phyloP scores from a whole-genome alignment of 768 basidiomycete species.

The Lentinula sp. region DNA sequence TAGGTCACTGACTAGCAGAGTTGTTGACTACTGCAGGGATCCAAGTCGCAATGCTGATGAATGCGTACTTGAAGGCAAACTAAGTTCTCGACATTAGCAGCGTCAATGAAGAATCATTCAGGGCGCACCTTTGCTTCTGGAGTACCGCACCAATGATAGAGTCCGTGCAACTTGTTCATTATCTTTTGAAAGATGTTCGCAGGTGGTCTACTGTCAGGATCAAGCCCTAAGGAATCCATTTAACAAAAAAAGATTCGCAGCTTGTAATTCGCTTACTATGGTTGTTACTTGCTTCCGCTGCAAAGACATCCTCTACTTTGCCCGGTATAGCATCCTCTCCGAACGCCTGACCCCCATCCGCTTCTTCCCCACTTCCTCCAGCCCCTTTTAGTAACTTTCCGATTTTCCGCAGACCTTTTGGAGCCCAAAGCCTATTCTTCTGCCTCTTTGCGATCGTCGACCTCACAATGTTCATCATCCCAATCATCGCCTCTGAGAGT shows the following conservation, averaged over 20 bases:
- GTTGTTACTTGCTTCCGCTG: slow-evolving; percentile 1
- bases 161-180: slow-evolving; percentile 24
- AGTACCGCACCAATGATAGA: slow-evolving; percentile 34
- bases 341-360: slow-evolving; percentile 20
- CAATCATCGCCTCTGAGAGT: slow-evolving; percentile 28
- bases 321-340: slow-evolving; percentile 11
- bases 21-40: slow-evolving; percentile 35
- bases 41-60: slow-evolving; percentile 46
- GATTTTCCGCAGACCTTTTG: slow-evolving; percentile 32
- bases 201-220: slow-evolving; percentile 45
- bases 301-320: slow-evolving; percentile 13
- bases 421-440: slow-evolving; percentile 40
- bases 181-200: slow-evolving; percentile 33
- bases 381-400: slow-evolving; percentile 1
- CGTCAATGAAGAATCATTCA: neutral
- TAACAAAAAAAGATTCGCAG: neutral
- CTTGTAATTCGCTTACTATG: neutral
- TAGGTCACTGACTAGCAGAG: slow-evolving; percentile 32
- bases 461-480: slow-evolving; percentile 28
- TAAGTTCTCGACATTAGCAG: slow-evolving; percentile 9
- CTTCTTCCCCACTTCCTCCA: slow-evolving; percentile 22
- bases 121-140: slow-evolving; percentile 31
- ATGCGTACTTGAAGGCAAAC: slow-evolving; percentile 46
- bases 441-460: slow-evolving; percentile 30
- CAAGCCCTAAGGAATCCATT: slow-evolving; percentile 19